Conservation (phyloP, 345 rosid species). For the Acer yangbiense region DNA sequence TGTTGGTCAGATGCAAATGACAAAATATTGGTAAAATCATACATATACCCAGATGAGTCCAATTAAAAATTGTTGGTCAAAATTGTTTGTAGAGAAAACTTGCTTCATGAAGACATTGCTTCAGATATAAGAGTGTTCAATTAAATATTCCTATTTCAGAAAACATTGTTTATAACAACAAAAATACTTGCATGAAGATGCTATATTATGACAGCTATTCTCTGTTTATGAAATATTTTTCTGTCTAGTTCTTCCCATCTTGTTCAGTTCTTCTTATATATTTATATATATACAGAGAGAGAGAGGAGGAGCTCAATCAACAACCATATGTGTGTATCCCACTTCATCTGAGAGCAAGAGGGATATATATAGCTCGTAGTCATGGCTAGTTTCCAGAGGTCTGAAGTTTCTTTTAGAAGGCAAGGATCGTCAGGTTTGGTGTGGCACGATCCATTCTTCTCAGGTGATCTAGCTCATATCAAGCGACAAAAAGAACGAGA, state of each 20-base stretch:
- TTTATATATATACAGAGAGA: background rate
- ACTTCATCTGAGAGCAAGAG: background rate
- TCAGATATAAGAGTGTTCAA: background rate
- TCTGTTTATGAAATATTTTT: background rate
- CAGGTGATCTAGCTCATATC: slow-evolving; percentile 15
- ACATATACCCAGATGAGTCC: background rate
- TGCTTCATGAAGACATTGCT: background rate
- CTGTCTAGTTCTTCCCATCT: background rate
- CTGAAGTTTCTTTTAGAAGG: slow-evolving; percentile 18
- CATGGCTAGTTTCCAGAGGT: slow-evolving; percentile 19
- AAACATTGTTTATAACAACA: background rate
- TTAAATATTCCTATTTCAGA: background rate
- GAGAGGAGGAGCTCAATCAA: background rate
- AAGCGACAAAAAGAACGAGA: slow-evolving; percentile 1
- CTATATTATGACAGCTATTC: background rate
- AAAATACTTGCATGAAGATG: slow-evolving; percentile 5
- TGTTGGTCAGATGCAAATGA: background rate
- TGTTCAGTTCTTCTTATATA: background rate
- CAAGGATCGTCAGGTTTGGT: slow-evolving; percentile 20
- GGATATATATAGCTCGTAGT: background rate
- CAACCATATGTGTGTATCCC: background rate
- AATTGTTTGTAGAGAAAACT: background rate
- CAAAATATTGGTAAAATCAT: background rate
- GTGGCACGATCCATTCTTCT: slow-evolving; percentile 12
- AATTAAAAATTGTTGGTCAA: background rate